Evolutionary conservation across 257 asterid species (phyloP), one percentile per base, ranked within the genome.

Genomic region (Cruciata laevipes): DNA sequence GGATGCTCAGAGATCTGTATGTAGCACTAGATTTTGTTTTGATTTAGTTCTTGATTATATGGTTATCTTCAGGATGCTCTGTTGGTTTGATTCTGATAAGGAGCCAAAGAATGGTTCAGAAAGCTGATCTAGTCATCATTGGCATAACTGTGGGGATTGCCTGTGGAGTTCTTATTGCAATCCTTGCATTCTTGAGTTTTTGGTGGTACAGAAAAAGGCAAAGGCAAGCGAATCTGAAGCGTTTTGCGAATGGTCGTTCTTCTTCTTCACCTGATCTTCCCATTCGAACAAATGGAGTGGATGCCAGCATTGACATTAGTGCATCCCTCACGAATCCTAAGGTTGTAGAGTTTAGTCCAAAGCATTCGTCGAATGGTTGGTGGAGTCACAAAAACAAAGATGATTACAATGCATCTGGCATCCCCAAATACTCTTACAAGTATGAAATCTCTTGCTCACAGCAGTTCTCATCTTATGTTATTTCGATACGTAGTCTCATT

Each of bases 371-470:
- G 63, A 77, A 72, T 73, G 80, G 83, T 32, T 85, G 96, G 97
- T 87, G 99, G 97, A 85, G 73, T 74, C 83, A 69, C 68, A 80
- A 74, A 7, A 71, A 65, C 61, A 85, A 85, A 75, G 96, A 84
- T 73, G 87, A 74, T 30, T 65, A 88, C 62, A 80, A 75, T 37
- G 84, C 78, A 49, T 87, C 99, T 49, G 96, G 96, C 49, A 80
- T 94, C 68, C 89, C 80, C 24, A 86, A 82, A 94, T 90, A 90
- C 80, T 69, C 76, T 67, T 86, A 94, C 91, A 94, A 90, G 99
- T 90, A 86, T 68, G 95, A 82, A 10, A 47, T 49, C 32, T 70
- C 67, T 70, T 64, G 44, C 63, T 63, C 44, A 6, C 12, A 58
- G 37, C 66, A 51, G 6, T 59, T 40, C 70, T 10, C 25, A 21